Evolutionary conservation across 495 filamentous ascomycete genomes (phyloP).

Genomic region (Apodospora peruviana): DNA sequence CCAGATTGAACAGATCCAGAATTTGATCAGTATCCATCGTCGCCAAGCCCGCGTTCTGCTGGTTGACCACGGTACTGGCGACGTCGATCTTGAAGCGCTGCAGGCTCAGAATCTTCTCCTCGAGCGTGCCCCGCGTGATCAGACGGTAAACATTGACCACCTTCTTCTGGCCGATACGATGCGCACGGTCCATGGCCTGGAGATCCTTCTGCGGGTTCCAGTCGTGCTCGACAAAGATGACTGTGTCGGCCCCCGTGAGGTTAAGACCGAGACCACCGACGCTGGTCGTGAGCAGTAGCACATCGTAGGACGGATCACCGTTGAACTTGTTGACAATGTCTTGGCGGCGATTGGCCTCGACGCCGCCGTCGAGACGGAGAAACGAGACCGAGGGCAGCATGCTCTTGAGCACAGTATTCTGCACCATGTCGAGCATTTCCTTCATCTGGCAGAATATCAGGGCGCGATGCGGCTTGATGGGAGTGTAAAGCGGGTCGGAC

Average conservation of each 20-base stretch:
- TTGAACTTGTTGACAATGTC: constrained; percentile 99
- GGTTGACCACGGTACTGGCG: constrained; percentile 94
- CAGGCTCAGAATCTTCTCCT: constrained; percentile 97
- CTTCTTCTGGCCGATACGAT: constrained; percentile 98
- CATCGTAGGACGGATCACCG: constrained; percentile 91
- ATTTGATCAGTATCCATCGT: constrained; percentile 98
- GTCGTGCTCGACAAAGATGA: constrained; percentile 99
- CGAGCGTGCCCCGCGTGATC: constrained; percentile 88
- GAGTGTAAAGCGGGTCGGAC: constrained; percentile 54
- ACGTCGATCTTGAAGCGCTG: constrained; percentile 99
- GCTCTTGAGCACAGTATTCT: constrained; percentile 79
- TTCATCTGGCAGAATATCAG: constrained; percentile 99
- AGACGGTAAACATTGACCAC: constrained; percentile 98
- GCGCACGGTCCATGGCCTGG: constrained; percentile 97
- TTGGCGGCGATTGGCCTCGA: constrained; percentile 85
- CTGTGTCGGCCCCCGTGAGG: constrained; percentile 93
- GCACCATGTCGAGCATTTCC: constrained; percentile 98
- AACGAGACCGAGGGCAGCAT: constrained; percentile 83
- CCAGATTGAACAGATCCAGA: constrained; percentile 90
- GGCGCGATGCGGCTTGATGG: constrained; percentile 90
- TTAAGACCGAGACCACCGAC: constrained; percentile 94
- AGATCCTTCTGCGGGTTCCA: constrained; percentile 99
- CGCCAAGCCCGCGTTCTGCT: constrained; percentile 91
- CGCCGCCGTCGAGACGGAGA: constrained; percentile 83
- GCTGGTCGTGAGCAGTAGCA: constrained; percentile 84